Conservation (phyloP, 2,329 filamentous ascomycete species). For the Paecilomyces formosus region DNA sequence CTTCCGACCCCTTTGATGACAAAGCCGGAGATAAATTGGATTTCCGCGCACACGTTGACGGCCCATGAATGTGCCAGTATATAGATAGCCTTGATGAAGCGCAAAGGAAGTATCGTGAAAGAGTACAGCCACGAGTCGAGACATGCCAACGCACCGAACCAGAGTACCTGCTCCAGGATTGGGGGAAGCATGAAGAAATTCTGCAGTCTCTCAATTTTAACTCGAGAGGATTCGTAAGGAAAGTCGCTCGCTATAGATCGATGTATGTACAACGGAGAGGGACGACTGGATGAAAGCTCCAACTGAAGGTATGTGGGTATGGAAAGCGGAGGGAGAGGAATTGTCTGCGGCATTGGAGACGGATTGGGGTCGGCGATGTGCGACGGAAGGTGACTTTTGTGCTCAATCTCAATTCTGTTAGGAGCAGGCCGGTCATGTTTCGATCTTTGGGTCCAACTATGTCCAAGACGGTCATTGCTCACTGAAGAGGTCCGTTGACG, state of each 20-base stretch:
- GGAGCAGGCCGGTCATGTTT: constrained; percentile 24
- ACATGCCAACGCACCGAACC: constrained; percentile 84
- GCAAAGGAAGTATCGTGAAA: constrained; percentile 86
- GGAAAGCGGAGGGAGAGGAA: constrained; percentile 56
- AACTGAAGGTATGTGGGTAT: constrained; percentile 60
- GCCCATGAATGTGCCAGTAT: constrained; percentile 74
- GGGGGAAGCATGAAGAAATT: constrained; percentile 81
- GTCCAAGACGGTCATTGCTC: constrained; percentile 20
- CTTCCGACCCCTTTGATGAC: constrained; percentile 73
- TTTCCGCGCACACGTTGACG: constrained; percentile 64
- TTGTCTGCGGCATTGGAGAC: constrained; percentile 44
- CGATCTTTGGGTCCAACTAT: constrained; percentile 25
- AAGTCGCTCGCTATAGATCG: constrained; percentile 50
- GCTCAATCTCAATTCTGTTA: constrained; percentile 23
- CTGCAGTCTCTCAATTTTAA: constrained; percentile 84
- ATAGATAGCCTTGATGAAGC: constrained; percentile 73
- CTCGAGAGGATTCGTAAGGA: constrained; percentile 84
- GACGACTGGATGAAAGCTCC: constrained; percentile 53
- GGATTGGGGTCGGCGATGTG: constrained; percentile 26
- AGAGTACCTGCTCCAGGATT: constrained; percentile 74
- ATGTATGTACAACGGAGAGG: constrained; percentile 58
- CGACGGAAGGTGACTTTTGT: constrained; percentile 17
- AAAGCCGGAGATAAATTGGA: constrained; percentile 63
- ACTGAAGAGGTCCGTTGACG: constrained; percentile 22
- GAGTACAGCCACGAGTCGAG: constrained; percentile 95